Conservation (phyloP, 805 yeast genomes). For the Cyberlindnera mycetangii region DNA sequence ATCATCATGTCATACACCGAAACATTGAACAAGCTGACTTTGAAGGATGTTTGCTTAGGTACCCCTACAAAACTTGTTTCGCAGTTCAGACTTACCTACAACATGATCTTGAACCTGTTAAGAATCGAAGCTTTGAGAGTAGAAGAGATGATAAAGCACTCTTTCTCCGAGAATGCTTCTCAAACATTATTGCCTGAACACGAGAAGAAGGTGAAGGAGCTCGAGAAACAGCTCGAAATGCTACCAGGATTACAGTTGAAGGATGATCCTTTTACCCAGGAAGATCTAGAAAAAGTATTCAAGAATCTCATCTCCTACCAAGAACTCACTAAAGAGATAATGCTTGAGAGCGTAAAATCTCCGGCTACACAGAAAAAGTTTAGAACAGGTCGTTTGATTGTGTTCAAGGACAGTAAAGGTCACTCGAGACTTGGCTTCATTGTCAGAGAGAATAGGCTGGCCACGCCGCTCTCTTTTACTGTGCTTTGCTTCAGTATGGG, state of each 20-base stretch:
- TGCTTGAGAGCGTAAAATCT: slow-evolving; percentile 44
- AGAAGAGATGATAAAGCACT: slow-evolving; percentile 97
- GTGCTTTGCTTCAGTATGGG: slow-evolving; percentile 48
- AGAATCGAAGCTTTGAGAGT: slow-evolving; percentile 93
- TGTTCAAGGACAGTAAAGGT: slow-evolving; percentile 49
- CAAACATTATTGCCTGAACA: slow-evolving; percentile 87
- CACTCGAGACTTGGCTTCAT: slow-evolving; percentile 50
- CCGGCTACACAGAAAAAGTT: slow-evolving; percentile 48
- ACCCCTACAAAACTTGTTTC: slow-evolving; percentile 86
- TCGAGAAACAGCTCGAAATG: slow-evolving; percentile 44
- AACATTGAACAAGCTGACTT: slow-evolving; percentile 52
- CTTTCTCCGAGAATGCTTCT: slow-evolving; percentile 87
- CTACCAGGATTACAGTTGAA: slow-evolving; percentile 32
- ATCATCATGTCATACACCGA: slow-evolving; percentile 81
- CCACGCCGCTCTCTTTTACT: slow-evolving; percentile 25
- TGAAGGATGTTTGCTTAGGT: slow-evolving; percentile 84
- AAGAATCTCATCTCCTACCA: slow-evolving; percentile 45
- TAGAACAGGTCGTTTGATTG: slow-evolving; percentile 53
- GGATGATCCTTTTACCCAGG: slow-evolving; percentile 36
- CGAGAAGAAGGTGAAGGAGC: slow-evolving; percentile 56
- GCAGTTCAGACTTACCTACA: slow-evolving; percentile 92
- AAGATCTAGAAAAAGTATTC: slow-evolving; percentile 45
- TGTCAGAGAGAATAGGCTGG: slow-evolving; percentile 34
- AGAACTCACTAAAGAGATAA: slow-evolving; percentile 41
- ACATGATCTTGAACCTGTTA: slow-evolving; percentile 87